These are phyloP conservation scores for Penicillium diatomitis DNA, from an alignment of 495 filamentous ascomycete genomes.

Conservation along the genomic window DNA sequence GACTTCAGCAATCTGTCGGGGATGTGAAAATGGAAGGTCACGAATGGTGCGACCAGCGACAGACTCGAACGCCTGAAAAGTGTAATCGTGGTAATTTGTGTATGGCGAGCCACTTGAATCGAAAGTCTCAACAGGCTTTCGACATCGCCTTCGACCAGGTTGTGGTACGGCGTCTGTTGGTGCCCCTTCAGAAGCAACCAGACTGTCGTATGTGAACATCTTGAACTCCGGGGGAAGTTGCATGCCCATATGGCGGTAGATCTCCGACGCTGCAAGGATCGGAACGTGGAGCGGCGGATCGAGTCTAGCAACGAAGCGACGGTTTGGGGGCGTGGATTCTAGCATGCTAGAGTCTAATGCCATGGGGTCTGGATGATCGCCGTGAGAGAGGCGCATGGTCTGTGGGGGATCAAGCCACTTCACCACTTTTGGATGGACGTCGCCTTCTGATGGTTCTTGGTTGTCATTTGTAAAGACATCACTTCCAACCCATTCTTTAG, in stretches of 20 bases:
- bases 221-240: conserved; percentile 44
- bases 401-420: conserved; percentile 45
- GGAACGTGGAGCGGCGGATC: conserved; percentile 78
- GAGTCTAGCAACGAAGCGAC: conserved; percentile 74
- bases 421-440: conserved; percentile 16
- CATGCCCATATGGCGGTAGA: conserved; percentile 56
- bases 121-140: conserved; percentile 24
- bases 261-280: conserved; percentile 51
- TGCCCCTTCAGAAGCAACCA: conserved; percentile 49
- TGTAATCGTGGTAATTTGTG: conserved; percentile 52
- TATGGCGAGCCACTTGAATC: conserved; percentile 30
- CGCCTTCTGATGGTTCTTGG: conserved; percentile 14
- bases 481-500: conserved; percentile 34
- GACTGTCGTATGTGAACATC: conserved; percentile 53
- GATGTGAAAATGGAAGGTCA: conserved; percentile 77
- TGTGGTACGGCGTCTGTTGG: conserved; percentile 18
- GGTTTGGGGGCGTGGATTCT: conserved; percentile 49
- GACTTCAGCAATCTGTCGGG: conserved; percentile 69
- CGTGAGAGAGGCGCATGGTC: conserved; percentile 32
- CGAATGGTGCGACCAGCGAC: conserved; percentile 59
- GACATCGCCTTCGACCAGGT: conserved; percentile 23
- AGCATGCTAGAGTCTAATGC: conserved; percentile 36
- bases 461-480: conserved; percentile 23
- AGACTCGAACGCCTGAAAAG: conserved; percentile 59
- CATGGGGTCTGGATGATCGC: conserved; percentile 35